These are phyloP conservation scores for Fusarium agapanthi DNA, from an alignment of 2,329 filamentous ascomycete genomes.

Conservation along the genomic window DNA sequence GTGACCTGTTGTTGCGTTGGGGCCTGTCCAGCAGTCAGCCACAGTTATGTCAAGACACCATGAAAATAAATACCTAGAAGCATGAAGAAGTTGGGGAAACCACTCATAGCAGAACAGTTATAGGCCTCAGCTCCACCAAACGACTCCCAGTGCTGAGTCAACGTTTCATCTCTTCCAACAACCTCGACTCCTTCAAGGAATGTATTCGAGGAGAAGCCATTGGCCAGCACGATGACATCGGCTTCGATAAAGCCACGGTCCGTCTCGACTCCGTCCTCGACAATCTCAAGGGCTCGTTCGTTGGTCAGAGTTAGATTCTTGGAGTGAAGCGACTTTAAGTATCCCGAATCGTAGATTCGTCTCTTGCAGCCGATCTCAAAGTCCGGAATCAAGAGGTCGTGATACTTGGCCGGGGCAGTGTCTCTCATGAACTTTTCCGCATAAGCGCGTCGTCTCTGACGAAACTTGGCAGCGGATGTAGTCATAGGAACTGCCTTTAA, in stretches of 20 bases:
- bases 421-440: background rate
- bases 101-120: background rate
- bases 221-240: background rate
- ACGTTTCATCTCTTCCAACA: background rate
- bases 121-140: background rate
- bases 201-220: background rate
- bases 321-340: background rate
- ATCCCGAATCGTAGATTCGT: background rate
- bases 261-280: background rate
- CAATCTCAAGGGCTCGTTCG: background rate
- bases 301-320: background rate
- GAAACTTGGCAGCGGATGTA: background rate
- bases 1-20: background rate
- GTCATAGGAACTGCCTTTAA: background rate
- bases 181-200: background rate
- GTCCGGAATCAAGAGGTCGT: background rate
- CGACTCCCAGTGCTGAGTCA: background rate
- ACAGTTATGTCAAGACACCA: fast-evolving
- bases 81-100: background rate
- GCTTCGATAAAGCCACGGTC: background rate
- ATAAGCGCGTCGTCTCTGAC: background rate
- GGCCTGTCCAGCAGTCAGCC: background rate
- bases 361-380: background rate
- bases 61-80: background rate
- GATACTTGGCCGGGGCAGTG: background rate